phyloP scores from a whole-genome alignment of 352 stramenopile genomes.

The Blastocystis sp. region DNA sequence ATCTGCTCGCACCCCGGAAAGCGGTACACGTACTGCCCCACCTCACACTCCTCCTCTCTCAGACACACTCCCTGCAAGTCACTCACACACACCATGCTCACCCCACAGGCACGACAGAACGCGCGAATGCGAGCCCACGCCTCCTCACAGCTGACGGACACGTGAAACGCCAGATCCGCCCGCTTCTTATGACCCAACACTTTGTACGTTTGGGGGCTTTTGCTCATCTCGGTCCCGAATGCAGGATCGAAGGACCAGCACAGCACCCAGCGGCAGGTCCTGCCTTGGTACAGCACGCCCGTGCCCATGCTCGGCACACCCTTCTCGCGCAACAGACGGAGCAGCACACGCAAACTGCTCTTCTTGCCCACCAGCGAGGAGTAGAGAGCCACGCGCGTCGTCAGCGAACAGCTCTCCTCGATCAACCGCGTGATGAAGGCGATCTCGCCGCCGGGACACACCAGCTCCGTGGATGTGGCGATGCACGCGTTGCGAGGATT shows the following conservation, averaged over 20 bases:
- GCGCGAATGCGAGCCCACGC: conserved; percentile 20
- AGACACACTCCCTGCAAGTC: too few species aligned
- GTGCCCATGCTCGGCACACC: conserved; percentile 33
- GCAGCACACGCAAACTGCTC: not conserved
- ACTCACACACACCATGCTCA: not conserved
- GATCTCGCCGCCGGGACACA: conserved; percentile 31
- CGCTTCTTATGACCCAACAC: conserved; percentile 43
- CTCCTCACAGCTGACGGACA: not conserved
- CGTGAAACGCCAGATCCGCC: not conserved
- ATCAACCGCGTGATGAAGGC: conserved; percentile 42
- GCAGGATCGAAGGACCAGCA: conserved; percentile 54
- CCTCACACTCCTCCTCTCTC: not conserved
- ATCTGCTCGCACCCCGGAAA: not conserved
- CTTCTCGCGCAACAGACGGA: conserved; percentile 13
- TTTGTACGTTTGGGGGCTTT: not conserved
- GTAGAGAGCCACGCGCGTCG: not conserved
- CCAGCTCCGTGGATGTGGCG: conserved; percentile 1
- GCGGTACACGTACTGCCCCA: conserved; percentile 20
- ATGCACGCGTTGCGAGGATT: conserved; percentile 11
- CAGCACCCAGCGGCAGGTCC: conserved; percentile 42
- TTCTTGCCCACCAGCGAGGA: conserved; percentile 52
- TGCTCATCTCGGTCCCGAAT: not conserved
- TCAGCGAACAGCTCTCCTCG: not conserved
- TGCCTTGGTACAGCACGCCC: conserved; percentile 18
- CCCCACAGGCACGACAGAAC: conserved; percentile 48